phyloP scores from a whole-genome alignment of 2,329 filamentous ascomycete species.

The Chaetomium sp. region DNA sequence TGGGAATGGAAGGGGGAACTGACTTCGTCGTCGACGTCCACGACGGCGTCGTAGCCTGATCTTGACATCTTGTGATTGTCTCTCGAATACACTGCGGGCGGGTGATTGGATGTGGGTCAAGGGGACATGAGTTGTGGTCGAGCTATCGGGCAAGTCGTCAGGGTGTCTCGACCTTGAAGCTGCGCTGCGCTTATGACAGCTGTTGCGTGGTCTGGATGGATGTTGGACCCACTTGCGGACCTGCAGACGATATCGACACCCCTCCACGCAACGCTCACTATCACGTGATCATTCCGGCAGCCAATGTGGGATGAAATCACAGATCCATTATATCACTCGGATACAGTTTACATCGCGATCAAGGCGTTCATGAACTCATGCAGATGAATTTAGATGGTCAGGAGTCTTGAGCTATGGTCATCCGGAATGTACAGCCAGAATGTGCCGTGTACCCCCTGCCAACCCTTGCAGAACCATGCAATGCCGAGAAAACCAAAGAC shows the following conservation, averaged over 20 bases:
- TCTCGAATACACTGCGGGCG: not conserved
- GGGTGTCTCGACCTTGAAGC: conserved; percentile 12
- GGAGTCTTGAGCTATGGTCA: conserved; percentile 37
- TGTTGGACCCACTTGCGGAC: conserved; percentile 13
- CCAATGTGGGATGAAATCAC: not conserved
- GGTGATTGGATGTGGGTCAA: not conserved
- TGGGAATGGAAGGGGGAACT: conserved; percentile 28
- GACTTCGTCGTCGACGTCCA: conserved; percentile 96
- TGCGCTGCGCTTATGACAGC: conserved; percentile 26
- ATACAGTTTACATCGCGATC: not conserved
- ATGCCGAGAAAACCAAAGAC: conserved; percentile 42
- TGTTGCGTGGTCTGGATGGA: conserved; percentile 23
- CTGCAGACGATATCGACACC: not conserved
- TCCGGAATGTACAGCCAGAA: conserved; percentile 35
- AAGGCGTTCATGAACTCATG: not conserved
- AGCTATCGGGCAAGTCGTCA: conserved; percentile 11
- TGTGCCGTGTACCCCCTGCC: conserved; percentile 32
- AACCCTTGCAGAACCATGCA: conserved; percentile 34
- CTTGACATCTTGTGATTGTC: conserved; percentile 64
- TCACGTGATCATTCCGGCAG: conserved; percentile 21
- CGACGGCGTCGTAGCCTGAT: conserved; percentile 94
- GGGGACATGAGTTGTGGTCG: not conserved
- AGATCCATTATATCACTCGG: not conserved
- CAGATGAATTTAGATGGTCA: conserved; percentile 29
- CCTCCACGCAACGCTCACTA: not conserved